Evolutionary conservation across 352 stramenopile genomes (phyloP).

Genomic region (Pythium angustatum): DNA sequence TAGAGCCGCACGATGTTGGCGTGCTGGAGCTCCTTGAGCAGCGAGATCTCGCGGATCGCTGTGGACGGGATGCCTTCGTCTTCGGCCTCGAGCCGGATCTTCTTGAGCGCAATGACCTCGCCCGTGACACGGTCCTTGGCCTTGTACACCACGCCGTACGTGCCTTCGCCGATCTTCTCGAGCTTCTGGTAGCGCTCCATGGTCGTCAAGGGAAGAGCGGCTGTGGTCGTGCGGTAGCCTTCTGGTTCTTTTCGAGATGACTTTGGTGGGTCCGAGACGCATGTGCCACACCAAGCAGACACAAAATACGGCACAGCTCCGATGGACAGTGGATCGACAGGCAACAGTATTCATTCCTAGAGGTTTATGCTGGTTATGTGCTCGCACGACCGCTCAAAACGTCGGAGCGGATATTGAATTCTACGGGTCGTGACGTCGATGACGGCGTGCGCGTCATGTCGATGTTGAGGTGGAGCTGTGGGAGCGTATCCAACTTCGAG

Average conservation of each 20-base stretch:
- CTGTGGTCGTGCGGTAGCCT: too few species aligned
- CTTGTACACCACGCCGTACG: slow-evolving; percentile 99
- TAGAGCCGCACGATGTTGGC: slow-evolving; percentile 98
- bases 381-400: too few species aligned
- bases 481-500: slow-evolving; percentile 34
- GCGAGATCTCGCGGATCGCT: slow-evolving; percentile 98
- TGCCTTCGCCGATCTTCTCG: slow-evolving; percentile 98
- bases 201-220: too few species aligned
- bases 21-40: slow-evolving; percentile 98
- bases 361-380: not conserved
- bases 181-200: slow-evolving; percentile 67
- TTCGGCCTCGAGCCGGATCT: slow-evolving; percentile 98
- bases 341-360: slow-evolving; percentile 14
- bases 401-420: slow-evolving; percentile 56
- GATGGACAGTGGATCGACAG: slow-evolving; percentile 8
- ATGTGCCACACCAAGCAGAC: slow-evolving; percentile 26
- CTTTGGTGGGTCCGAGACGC: not conserved
- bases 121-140: slow-evolving; percentile 94
- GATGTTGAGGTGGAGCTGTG: slow-evolving; percentile 67
- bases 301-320: slow-evolving; percentile 5
- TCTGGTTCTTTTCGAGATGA: slow-evolving; percentile 26
- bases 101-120: slow-evolving; percentile 99
- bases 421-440: slow-evolving; percentile 31
- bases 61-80: slow-evolving; percentile 98
- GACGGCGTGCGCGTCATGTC: slow-evolving; percentile 40